phyloP scores from a whole-genome alignment of 352 stramenopile species.

The Aphanomyces cochlioides region DNA sequence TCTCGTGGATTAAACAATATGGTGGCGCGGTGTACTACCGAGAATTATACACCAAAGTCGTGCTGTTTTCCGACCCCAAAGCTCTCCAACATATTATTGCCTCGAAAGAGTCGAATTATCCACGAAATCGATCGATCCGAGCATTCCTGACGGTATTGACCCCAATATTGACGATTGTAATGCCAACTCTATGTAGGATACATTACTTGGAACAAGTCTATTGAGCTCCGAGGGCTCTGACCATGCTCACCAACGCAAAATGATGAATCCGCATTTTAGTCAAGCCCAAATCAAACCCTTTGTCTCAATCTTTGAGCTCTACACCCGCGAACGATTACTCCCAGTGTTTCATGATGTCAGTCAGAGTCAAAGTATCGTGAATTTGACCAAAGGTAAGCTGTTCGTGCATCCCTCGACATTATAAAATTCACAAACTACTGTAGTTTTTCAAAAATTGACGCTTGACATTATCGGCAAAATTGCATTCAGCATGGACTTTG shows the following conservation, averaged over 20 bases:
- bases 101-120: constrained; percentile 13
- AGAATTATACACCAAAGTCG: neutral
- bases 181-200: constrained; percentile 8
- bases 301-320: constrained; percentile 11
- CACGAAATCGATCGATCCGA: neutral
- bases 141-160: neutral
- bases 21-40: constrained; percentile 20
- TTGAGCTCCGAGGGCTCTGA: constrained; percentile 13
- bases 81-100: constrained; percentile 9
- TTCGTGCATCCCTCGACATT: neutral
- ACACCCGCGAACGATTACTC: neutral
- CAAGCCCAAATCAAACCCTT: constrained; percentile 13
- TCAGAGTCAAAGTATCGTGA: too few species aligned
- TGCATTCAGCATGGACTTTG: constrained; percentile 16
- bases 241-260: constrained; percentile 12
- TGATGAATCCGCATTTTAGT: constrained; percentile 14
- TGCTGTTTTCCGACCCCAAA: constrained; percentile 18
- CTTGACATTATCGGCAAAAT: constrained; percentile 11
- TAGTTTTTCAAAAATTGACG: constrained; percentile 21
- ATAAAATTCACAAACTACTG: neutral
- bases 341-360: neutral
- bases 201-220: neutral
- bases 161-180: neutral
- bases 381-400: neutral
- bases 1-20: constrained; percentile 8